A percentile compares a stretch with the other conserved stretches of the same genome.
These are phyloP conservation scores for Microcera coccophila DNA, from an alignment of 2,329 filamentous ascomycete genomes.

Conservation along the genomic window DNA sequence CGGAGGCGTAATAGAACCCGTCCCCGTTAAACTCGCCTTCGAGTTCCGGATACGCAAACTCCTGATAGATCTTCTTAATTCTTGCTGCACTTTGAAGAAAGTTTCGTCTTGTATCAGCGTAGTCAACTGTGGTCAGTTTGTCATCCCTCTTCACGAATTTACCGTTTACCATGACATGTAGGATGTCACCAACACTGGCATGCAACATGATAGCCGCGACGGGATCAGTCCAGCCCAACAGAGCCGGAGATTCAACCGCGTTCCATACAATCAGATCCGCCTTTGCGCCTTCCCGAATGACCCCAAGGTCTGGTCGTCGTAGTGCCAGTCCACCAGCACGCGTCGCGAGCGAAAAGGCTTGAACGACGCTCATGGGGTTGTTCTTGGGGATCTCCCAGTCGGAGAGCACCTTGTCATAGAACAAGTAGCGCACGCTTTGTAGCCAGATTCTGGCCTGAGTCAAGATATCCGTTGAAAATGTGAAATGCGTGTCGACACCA, in stretches of 20 bases:
- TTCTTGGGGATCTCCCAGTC: conserved; percentile 41
- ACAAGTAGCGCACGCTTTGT: conserved; percentile 39
- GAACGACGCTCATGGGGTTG: conserved; percentile 50
- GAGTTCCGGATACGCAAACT: conserved; percentile 25
- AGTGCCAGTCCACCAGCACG: conserved; percentile 50
- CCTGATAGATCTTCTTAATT: conserved; percentile 26
- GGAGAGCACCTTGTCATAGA: conserved; percentile 38
- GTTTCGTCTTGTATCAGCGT: conserved; percentile 25
- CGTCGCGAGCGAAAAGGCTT: conserved; percentile 55
- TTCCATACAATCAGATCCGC: conserved; percentile 54
- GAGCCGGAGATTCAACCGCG: conserved; percentile 41
- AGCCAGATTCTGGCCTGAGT: conserved; percentile 54
- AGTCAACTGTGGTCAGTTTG: conserved; percentile 30
- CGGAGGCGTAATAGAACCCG: not conserved
- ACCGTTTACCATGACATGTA: conserved; percentile 49
- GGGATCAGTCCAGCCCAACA: conserved; percentile 54
- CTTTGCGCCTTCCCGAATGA: conserved; percentile 47
- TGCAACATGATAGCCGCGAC: conserved; percentile 55
- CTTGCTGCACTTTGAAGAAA: conserved; percentile 34
- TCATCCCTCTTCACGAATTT: conserved; percentile 45
- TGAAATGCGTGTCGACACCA: conserved; percentile 53
- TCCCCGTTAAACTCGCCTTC: conserved; percentile 21
- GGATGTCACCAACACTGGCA: conserved; percentile 49
- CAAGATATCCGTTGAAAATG: conserved; percentile 48
- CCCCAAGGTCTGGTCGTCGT: conserved; percentile 47